Percentiles rank a stretch among this genome's conserved stretches.
These are phyloP conservation scores for Rhizopogon vulgaris DNA, from an alignment of 768 basidiomycete species.

Conservation along the genomic window DNA sequence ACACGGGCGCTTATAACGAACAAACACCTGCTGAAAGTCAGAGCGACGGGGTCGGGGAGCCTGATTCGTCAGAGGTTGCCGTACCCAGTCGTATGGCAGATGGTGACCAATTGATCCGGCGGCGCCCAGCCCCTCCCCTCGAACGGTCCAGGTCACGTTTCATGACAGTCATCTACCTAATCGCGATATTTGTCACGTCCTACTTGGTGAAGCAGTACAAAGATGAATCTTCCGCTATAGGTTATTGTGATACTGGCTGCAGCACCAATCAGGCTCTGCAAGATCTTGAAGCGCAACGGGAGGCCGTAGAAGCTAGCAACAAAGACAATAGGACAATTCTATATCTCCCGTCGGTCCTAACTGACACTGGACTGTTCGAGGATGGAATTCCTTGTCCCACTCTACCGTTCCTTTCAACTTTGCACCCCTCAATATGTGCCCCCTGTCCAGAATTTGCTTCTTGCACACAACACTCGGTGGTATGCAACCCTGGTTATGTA, in stretches of 20 bases:
- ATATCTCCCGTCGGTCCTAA: conserved; percentile 24
- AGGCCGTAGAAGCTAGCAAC: conserved; percentile 51
- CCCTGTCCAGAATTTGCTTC: conserved; percentile 66
- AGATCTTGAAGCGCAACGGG: conserved; percentile 35
- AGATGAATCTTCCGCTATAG: conserved; percentile 60
- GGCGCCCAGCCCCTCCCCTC: conserved; percentile 8
- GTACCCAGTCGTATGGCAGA: conserved; percentile 35
- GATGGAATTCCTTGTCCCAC: conserved; percentile 45
- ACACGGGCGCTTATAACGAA: not conserved
- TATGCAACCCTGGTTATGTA: conserved; percentile 65
- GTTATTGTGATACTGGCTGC: conserved; percentile 67
- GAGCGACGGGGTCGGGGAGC: conserved; percentile 9
- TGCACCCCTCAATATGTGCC: conserved; percentile 59
- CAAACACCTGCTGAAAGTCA: conserved; percentile 14
- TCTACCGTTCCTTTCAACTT: conserved; percentile 47
- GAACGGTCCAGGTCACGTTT: conserved; percentile 23
- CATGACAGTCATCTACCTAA: conserved; percentile 36
- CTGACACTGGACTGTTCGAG: conserved; percentile 19
- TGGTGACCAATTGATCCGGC: conserved; percentile 16
- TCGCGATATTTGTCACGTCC: conserved; percentile 28
- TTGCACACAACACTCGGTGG: conserved; percentile 50
- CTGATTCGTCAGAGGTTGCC: conserved; percentile 21
- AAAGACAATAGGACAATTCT: conserved; percentile 46
- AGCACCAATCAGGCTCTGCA: conserved; percentile 55
- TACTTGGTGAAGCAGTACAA: conserved; percentile 48